Evolutionary conservation across 2,329 filamentous ascomycete species (phyloP), one percentile per base, ranked within the genome.

Genomic region (Talaromyces verruculosus): DNA sequence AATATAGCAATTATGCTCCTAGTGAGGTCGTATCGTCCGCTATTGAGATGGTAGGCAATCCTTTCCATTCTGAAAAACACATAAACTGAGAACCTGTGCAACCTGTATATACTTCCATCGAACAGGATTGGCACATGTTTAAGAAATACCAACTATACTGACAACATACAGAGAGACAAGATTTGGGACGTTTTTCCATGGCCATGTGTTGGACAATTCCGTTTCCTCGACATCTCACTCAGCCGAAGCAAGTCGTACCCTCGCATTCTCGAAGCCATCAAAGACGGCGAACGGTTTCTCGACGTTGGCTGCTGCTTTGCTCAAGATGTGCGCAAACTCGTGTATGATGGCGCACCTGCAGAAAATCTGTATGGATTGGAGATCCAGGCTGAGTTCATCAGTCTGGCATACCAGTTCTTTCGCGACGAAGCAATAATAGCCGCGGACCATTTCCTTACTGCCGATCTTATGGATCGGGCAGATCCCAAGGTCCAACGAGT

Each of bases 351-450:
- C 22, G 84, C 84, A 10, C 75, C 81, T 33, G 76, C 80, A 5
- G 72, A 77, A 15, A 80, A 82, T 58, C 73, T 87, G 17, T 82
- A 82, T 67, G 84, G 83, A 22, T 77, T 78, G 2, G 85, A 87
- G 67, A 67, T 85, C 1, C 78, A 83, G 51, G 69, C 78, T 19
- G 77, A 76, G 13, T 85, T 87, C 69, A 79, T 87, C 61, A 79
- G 85, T 17, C 73, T 85, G 19, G 86, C 86, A 39, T 87, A 89
- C 73, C 85, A 89, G 64, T 79, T 91, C 25, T 91, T 91, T 76
- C 81, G 82, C 51, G 89, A 90, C 67, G 80, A 81, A 30, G 71
- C 76, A 19, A 78, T 64, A 47, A 74, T 87, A 5, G 76, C 30
- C 10, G 25, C 77, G n/a, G 79, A 79, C 1, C 78, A 77, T 1